Evolutionary conservation across 352 stramenopile species (phyloP), one percentile per base, ranked within the genome.

Genomic region (Stramenopiles sp.): DNA sequence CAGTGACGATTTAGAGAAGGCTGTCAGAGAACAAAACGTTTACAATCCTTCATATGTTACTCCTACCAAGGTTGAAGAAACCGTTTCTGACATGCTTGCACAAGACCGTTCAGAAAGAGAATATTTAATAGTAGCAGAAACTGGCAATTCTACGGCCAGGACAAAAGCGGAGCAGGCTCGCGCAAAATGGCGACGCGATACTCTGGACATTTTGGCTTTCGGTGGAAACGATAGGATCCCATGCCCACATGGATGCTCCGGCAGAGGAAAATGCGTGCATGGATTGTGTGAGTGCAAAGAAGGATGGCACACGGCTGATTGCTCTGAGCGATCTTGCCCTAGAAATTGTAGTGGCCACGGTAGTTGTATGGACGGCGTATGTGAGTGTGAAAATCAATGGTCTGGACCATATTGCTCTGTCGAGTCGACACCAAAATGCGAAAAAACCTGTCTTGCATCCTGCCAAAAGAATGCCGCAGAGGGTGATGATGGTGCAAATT

Each of bases 331-430:
- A 4, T 31, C 71, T 8, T 55, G 39, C 14, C 39, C 39, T 55
- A 55, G 39, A 55, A 78, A 78, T 33, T 78, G 71, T 33, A 33
- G 30, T 33, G 71, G 31, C 4, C 71, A 78, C 14, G 71, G 71
- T 33, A 91, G 97, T 83, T 98, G 95, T 86, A 78, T 33, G 30
- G 71, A 78, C 14, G 71, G 71, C 22, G 31, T 78, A 14, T 78
- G 71, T 33, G 31, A 31, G 8, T 78, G 71, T 33, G 30, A 33
- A 31, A 33, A 33, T 8, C 1, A 33, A 33, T 78, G 31, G 30
- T 78, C 71, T 33, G 71, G 71, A 33, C 31, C 30, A 14, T 31
- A 78, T 14, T 78, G 71, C 22, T 31, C 71, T 14, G 71, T 33
- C 30, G 71, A 33, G 22, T 31, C 71, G 22, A 55, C 39, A 55